Evolutionary conservation across 2,329 filamentous ascomycete species (phyloP), one percentile per base, ranked within the genome.

Genomic region (Plectosphaerella sp.): DNA sequence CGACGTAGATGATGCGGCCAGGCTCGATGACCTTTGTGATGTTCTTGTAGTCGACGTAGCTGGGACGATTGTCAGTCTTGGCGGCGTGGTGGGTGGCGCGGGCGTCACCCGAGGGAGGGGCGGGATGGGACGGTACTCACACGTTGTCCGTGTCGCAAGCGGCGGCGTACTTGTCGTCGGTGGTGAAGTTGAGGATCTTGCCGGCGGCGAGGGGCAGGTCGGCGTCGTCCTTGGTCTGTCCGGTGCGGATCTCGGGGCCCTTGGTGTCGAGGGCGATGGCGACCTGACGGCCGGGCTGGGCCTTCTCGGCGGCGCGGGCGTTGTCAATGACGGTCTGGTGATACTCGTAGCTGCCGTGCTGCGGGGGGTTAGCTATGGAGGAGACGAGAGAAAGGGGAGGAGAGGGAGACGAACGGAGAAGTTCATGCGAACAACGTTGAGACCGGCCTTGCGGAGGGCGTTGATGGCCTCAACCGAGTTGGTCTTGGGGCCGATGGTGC

Each of bases 371-470:
- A 57, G 51, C 49, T 37, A 42, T 16, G 39, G 18, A 24, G 5
- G n/a, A 12, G 36, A 22, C 22, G 35, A 14, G 16, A 15, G 20
- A 36, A 36, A 11, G n/a, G 8, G 14, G 18, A 7, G 18, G 24
- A 28, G 10, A 20, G n/a, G 14, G 12, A 5, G 37, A 18, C 47
- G 41, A 49, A 53, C 48, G 60, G 89, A 96, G 73, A 97, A 97
- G 88, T 99, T 99, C 94, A 99, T 99, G 78, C 94, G 93, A 63
- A 97, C 94, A 62, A 99, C 91, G 76, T 97, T 97, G 66, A 97
- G 87, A 75, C 94, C 94, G 60, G 87, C 88, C 68, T 81, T 83
- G 72, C 93, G 90, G 65, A 99, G 89, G 72, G 86, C 83, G 77
- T 97, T 97, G 78, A 99, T 96, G 74, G 91, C 92, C 79, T 97